Evolutionary conservation across 306 rosid species (phyloP), one percentile per base, ranked within the genome.

Genomic region (Sphenostylis stenocarpa): DNA sequence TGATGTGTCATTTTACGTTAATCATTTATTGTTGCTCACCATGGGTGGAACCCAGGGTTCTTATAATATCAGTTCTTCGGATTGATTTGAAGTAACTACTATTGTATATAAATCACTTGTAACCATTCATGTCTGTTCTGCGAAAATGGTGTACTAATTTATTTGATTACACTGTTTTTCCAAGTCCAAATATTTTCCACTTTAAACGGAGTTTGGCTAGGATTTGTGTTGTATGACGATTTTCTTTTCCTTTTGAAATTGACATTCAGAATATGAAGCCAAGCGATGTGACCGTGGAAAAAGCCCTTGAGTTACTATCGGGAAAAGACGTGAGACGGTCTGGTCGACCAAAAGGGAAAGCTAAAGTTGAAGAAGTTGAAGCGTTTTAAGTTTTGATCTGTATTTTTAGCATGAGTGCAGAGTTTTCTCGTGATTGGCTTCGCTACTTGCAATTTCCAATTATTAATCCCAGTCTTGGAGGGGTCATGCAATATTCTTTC

Each of bases 291-390:
- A 87, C 86, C 66, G 72, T 91, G 16, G 94, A 88, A 77, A 80
- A 85, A 58, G 99, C 98, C 15, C 81, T 92, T 73, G 75, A 85
- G 82, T 92, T 89, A 81, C 81, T 95, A 67, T 85, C 89, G 11
- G 47, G 97, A 31, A 26, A 45, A 0, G 31, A 79, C 75, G 93
- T 82, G 44, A 89, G 83, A 77, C 79, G 48, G 39, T 24, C 71
- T 29, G 98, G 97, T 74, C 86, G 97, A 34, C 95, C 96, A 0
- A 92, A 87, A 86, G 63, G 58, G 14, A 86, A 91, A 63, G 63
- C 87, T 0, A 91, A 86, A 80, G 81, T 60, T 16, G 85, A 83
- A 76, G 87, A 85, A 77, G 84, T 61, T 53, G 91, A 84, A 72
- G 86, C 88, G 29, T 55, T 85, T 67, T 93, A 84, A 81, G 66